Conservation (phyloP, 2,329 filamentous ascomycete genomes). For the Coleophoma crateriformis region DNA sequence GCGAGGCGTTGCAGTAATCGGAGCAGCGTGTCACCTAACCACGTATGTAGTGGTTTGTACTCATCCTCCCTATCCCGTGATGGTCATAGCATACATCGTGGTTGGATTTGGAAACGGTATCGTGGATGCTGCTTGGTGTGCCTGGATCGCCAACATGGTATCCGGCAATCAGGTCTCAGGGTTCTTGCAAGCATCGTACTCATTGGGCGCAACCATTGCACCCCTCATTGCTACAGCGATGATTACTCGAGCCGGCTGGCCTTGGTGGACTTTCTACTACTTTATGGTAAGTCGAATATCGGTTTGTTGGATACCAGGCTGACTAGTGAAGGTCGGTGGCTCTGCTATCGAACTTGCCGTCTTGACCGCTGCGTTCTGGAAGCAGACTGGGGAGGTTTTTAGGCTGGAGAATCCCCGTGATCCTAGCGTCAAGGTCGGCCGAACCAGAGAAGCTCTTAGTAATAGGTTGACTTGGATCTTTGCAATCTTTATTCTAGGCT, state of each 20-base stretch:
- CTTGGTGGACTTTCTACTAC: constrained; percentile 74
- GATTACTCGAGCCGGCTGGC: constrained; percentile 54
- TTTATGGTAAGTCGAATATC: constrained; percentile 51
- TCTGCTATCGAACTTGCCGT: constrained; percentile 49
- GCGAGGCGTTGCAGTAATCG: constrained; percentile 63
- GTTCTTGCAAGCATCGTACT: constrained; percentile 67
- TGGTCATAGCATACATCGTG: constrained; percentile 60
- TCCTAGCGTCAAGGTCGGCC: constrained; percentile 10
- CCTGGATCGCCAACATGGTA: constrained; percentile 62
- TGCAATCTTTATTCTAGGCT: constrained; percentile 69
- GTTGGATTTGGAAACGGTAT: constrained; percentile 69
- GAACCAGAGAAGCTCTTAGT: constrained; percentile 28
- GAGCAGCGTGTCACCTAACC: constrained; percentile 54
- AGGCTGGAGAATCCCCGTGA: constrained; percentile 46
- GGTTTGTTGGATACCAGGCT: not conserved
- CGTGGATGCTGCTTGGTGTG: constrained; percentile 54
- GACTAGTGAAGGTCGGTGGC: constrained; percentile 37
- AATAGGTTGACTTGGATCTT: constrained; percentile 64
- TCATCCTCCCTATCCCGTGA: constrained; percentile 64
- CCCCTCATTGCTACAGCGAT: constrained; percentile 69
- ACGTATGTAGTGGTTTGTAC: constrained; percentile 60
- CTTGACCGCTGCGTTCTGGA: constrained; percentile 56
- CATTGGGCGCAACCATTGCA: constrained; percentile 62
- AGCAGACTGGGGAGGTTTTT: constrained; percentile 51
- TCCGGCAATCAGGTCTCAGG: constrained; percentile 67